Conservation (phyloP, 2,329 filamentous ascomycete species). For the Pyrenochaeta sp. region DNA sequence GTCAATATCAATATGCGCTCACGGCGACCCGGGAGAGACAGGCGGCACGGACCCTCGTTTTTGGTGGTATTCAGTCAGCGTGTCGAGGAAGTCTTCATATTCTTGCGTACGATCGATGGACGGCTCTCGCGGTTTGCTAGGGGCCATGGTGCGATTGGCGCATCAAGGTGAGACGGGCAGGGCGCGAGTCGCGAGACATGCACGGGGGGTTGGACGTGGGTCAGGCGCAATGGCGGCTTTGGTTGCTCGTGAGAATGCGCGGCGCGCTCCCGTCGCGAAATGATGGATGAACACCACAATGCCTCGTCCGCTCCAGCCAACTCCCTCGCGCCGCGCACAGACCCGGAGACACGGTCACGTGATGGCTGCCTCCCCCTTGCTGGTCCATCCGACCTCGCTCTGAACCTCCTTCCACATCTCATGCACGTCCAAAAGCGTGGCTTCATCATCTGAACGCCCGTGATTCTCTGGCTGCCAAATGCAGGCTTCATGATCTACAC, state of each 20-base stretch:
- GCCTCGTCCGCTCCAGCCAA: conserved; percentile 30
- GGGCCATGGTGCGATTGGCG: conserved; percentile 55
- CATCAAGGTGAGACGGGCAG: conserved; percentile 25
- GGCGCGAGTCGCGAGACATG: conserved; percentile 26
- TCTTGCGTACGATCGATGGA: conserved; percentile 64
- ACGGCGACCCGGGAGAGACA: conserved; percentile 24
- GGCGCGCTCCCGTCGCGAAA: conserved; percentile 39
- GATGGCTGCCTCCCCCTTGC: too few species aligned
- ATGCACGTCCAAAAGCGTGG: not conserved
- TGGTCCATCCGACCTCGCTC: conserved; percentile 18
- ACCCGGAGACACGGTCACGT: conserved; percentile 24
- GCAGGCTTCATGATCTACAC: conserved; percentile 4
- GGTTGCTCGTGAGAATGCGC: conserved; percentile 30
- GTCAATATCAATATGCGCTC: conserved; percentile 29
- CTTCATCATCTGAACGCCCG: too few species aligned
- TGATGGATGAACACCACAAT: conserved; percentile 42
- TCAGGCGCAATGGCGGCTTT: conserved; percentile 32
- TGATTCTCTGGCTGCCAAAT: too few species aligned
- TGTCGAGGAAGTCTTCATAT: conserved; percentile 79
- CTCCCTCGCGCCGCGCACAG: conserved; percentile 28
- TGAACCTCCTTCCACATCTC: not conserved
- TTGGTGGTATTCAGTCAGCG: conserved; percentile 75
- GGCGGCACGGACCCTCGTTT: conserved; percentile 68
- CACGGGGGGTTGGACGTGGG: conserved; percentile 23
- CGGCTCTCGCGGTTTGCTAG: conserved; percentile 51